phyloP scores from a whole-genome alignment of 345 rosid species.

The Melaleuca quinquenervia region DNA sequence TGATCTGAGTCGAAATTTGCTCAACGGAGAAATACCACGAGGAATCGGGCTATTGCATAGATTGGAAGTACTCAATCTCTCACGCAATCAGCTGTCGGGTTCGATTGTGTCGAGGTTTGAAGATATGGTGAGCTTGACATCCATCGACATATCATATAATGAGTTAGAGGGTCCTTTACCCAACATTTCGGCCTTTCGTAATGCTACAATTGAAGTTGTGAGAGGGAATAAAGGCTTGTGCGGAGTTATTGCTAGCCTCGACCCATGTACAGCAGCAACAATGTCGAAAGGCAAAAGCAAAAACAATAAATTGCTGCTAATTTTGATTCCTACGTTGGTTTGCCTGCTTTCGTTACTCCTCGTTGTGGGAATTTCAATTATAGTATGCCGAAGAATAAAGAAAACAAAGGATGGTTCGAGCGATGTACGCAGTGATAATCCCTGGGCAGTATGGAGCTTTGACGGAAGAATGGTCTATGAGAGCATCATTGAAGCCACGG shows the following conservation, averaged over 20 bases:
- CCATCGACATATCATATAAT: constrained; percentile 16
- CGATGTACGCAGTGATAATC: not conserved
- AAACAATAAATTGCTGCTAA: not conserved
- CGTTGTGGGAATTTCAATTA: not conserved
- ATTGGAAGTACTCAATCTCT: not conserved
- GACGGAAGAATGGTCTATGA: constrained; percentile 6
- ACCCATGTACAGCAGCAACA: not conserved
- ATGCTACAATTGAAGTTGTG: not conserved
- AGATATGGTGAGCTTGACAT: not conserved
- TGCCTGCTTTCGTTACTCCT: not conserved
- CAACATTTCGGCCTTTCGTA: constrained; percentile 4
- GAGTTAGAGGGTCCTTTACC: constrained; percentile 22
- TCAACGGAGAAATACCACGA: not conserved
- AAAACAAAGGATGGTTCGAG: not conserved
- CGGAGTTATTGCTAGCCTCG: not conserved
- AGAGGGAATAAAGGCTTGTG: constrained; percentile 7
- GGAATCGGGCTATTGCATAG: not conserved
- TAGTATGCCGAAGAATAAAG: not conserved
- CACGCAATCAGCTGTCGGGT: constrained; percentile 8
- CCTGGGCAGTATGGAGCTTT: not conserved
- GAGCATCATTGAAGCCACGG: constrained; percentile 9
- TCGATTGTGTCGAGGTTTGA: constrained; percentile 1
- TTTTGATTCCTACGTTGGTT: not conserved
- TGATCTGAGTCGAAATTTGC: not conserved
- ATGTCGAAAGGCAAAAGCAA: not conserved